These are phyloP conservation scores for Aspergillus sp. DNA, from an alignment of 2,329 filamentous ascomycete species.

Conservation along the genomic window DNA sequence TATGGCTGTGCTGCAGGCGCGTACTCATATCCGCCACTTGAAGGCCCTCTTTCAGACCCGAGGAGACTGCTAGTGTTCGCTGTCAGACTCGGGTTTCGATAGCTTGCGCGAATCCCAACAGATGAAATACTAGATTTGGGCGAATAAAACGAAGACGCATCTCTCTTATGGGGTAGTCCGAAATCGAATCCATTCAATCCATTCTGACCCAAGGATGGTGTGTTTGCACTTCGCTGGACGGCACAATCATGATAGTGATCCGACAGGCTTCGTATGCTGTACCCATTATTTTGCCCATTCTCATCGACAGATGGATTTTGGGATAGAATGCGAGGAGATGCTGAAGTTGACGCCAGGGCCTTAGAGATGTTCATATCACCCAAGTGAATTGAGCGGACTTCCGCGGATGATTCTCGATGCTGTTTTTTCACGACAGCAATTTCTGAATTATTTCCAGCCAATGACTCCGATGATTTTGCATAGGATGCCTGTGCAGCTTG, in stretches of 20 bases:
- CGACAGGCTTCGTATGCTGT: slow-evolving; percentile 5
- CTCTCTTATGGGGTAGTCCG: slow-evolving; percentile 4
- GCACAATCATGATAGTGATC: slow-evolving; percentile 3
- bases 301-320: slow-evolving; percentile 17
- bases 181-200: neutral
- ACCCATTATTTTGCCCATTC: slow-evolving; percentile 8
- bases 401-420: slow-evolving; percentile 8
- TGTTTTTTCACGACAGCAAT: slow-evolving; percentile 20
- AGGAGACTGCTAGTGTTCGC: neutral
- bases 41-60: neutral
- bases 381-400: slow-evolving; percentile 19
- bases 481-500: neutral
- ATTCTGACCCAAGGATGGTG: neutral
- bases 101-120: neutral
- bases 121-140: slow-evolving; percentile 13
- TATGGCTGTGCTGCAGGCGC: neutral
- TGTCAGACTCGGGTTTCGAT: neutral
- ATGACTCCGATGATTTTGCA: slow-evolving; percentile 11
- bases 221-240: neutral
- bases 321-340: slow-evolving; percentile 15
- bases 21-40: neutral
- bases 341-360: slow-evolving; percentile 17
- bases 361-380: slow-evolving; percentile 24
- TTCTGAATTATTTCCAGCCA: slow-evolving; percentile 8
- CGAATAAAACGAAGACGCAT: slow-evolving; percentile 23